phyloP scores from a whole-genome alignment of 331 rosid species.

The Arachis monticola region DNA sequence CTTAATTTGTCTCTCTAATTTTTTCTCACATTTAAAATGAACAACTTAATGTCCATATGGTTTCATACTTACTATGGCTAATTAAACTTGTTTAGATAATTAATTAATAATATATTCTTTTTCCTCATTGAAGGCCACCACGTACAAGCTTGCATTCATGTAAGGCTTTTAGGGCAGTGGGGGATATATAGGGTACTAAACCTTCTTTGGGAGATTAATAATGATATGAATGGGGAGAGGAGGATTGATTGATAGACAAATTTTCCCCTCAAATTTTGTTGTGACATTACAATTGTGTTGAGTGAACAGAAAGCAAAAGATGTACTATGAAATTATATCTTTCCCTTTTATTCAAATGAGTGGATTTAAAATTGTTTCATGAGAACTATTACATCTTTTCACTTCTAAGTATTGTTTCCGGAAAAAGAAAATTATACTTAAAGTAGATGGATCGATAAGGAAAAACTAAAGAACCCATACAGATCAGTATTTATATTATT shows the following conservation, averaged over 20 bases:
- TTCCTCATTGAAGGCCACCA: slow-evolving; percentile 10
- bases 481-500: too few relatives aligned
- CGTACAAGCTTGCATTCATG: neutral
- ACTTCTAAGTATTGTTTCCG: too few relatives aligned
- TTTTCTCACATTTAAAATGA: slow-evolving; percentile 21
- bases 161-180: neutral
- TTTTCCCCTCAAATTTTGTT: slow-evolving; percentile 8
- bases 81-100: slow-evolving; percentile 7
- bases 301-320: neutral
- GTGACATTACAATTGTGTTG: slow-evolving; percentile 4
- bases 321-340: neutral
- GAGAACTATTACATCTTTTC: neutral
- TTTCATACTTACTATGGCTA: slow-evolving; percentile 14
- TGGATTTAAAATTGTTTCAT: neutral
- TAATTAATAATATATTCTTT: neutral
- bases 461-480: too few relatives aligned
- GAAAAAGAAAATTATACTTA: too few relatives aligned
- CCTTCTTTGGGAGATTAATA: neutral
- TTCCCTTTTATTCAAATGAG: neutral
- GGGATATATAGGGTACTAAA: slow-evolving; percentile 1
- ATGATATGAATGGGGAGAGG: neutral
- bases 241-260: slow-evolving; percentile 21
- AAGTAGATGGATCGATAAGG: too few relatives aligned
- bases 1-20: neutral
- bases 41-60: slow-evolving; percentile 30